These are phyloP conservation scores for Quercus phellos DNA, from an alignment of 331 rosid species.

Conservation along the genomic window DNA sequence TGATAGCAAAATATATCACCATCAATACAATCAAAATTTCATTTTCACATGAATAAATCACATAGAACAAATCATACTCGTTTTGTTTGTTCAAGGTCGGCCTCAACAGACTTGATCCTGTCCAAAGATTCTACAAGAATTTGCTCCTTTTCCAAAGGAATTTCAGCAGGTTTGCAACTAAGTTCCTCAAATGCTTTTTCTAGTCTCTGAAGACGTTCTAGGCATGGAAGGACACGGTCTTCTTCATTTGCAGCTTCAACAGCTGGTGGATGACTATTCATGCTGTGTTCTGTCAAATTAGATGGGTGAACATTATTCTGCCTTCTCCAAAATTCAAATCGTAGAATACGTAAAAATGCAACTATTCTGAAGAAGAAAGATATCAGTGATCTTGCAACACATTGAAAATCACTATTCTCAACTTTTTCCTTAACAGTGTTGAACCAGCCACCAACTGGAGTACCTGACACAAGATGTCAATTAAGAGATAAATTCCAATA, in stretches of 20 bases:
- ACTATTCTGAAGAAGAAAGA: constrained; percentile 48
- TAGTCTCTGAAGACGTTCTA: constrained; percentile 66
- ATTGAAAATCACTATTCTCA: constrained; percentile 35
- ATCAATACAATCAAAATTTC: neutral
- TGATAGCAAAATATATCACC: constrained; percentile 8
- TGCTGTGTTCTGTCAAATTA: constrained; percentile 27
- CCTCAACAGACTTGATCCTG: constrained; percentile 77
- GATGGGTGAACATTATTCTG: constrained; percentile 58
- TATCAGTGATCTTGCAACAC: constrained; percentile 36
- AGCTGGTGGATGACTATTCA: constrained; percentile 33
- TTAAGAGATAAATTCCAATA: constrained; percentile 11
- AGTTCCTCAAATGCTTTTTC: constrained; percentile 59
- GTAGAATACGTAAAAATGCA: constrained; percentile 34
- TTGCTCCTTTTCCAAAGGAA: constrained; percentile 75
- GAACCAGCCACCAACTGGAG: constrained; percentile 33
- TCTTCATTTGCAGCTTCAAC: constrained; percentile 45
- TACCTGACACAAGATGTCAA: constrained; percentile 39
- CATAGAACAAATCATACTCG: constrained; percentile 44
- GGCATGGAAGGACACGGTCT: constrained; percentile 55
- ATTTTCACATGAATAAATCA: neutral
- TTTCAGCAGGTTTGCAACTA: constrained; percentile 57
- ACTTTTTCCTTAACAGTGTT: constrained; percentile 38
- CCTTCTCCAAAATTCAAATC: constrained; percentile 57
- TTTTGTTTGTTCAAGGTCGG: constrained; percentile 82
- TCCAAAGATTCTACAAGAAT: constrained; percentile 75